phyloP scores from a whole-genome alignment of 331 rosid species.

The Rosa hybrid region DNA sequence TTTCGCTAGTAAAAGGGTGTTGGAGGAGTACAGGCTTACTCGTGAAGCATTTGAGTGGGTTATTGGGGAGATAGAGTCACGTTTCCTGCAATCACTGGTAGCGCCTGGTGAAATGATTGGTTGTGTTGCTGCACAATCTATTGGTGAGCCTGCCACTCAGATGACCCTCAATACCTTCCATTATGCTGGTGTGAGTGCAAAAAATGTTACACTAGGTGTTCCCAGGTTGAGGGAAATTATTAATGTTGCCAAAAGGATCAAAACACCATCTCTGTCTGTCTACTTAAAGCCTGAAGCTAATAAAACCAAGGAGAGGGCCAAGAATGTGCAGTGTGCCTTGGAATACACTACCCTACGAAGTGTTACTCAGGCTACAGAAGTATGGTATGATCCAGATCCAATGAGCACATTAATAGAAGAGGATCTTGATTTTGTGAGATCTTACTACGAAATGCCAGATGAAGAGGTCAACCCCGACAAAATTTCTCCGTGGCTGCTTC shows the following conservation, averaged over 20 bases:
- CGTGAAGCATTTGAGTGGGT: conserved; percentile 99
- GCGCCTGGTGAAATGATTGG: conserved; percentile 99
- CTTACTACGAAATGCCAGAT: conserved; percentile 98
- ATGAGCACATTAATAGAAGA: conserved; percentile 90
- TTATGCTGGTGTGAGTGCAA: conserved; percentile 99
- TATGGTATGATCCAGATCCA: conserved; percentile 99
- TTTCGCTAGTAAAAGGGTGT: conserved; percentile 93
- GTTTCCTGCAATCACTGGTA: conserved; percentile 93
- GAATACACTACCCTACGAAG: conserved; percentile 97
- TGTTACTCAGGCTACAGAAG: conserved; percentile 99
- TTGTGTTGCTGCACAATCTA: conserved; percentile 96
- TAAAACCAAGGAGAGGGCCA: conserved; percentile 94
- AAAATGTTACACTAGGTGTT: conserved; percentile 97
- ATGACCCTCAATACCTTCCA: conserved; percentile 99
- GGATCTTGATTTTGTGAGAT: conserved; percentile 88
- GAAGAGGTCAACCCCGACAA: conserved; percentile 94
- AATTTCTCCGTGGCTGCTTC: conserved; percentile 99
- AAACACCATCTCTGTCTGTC: conserved; percentile 94
- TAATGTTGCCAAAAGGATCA: conserved; percentile 94
- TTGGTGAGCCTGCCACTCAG: conserved; percentile 99
- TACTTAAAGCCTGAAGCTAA: conserved; percentile 77
- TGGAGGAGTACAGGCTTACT: conserved; percentile 96
- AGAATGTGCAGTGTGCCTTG: conserved; percentile 95
- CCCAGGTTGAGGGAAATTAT: conserved; percentile 98
- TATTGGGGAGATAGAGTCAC: conserved; percentile 94